These are phyloP conservation scores for Acanthamoeba lenticulata DNA, from an alignment of 208 protist species.

Conservation along the genomic window DNA sequence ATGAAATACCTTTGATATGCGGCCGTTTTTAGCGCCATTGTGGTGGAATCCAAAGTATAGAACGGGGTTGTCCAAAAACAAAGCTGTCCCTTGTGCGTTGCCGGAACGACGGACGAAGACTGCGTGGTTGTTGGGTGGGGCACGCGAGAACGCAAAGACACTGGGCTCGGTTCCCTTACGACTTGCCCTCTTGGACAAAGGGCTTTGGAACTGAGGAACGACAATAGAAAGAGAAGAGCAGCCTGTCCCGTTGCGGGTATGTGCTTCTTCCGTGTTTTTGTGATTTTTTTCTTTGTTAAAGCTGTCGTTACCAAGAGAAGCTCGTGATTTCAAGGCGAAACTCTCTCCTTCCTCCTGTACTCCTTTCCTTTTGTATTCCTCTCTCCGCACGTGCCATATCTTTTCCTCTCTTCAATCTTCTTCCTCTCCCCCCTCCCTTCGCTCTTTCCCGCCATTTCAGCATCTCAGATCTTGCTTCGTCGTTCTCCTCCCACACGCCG, in stretches of 20 bases:
- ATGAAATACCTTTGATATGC: too few species aligned
- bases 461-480: not conserved
- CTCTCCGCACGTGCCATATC: not conserved
- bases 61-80: too few species aligned
- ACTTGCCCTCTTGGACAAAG: too few species aligned
- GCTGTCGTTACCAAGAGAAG: not conserved
- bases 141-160: not conserved
- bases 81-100: too few species aligned
- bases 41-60: too few species aligned
- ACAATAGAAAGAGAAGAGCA: not conserved
- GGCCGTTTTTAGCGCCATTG: too few species aligned
- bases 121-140: constrained; percentile 1
- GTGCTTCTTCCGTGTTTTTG: too few species aligned
- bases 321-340: not conserved
- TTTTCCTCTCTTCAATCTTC: not conserved
- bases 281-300: not conserved
- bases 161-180: too few species aligned
- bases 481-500: not conserved
- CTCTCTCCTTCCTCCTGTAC: not conserved
- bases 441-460: not conserved
- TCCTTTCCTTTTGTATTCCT: too few species aligned
- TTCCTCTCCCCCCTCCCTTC: not conserved
- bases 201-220: too few species aligned
- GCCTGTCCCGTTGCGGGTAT: not conserved
- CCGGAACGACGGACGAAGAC: constrained; percentile 6